Evolutionary conservation across 73 alveolate genomes (phyloP), one percentile per base, ranked within the genome.

Genomic region (Stentor roeselii): DNA sequence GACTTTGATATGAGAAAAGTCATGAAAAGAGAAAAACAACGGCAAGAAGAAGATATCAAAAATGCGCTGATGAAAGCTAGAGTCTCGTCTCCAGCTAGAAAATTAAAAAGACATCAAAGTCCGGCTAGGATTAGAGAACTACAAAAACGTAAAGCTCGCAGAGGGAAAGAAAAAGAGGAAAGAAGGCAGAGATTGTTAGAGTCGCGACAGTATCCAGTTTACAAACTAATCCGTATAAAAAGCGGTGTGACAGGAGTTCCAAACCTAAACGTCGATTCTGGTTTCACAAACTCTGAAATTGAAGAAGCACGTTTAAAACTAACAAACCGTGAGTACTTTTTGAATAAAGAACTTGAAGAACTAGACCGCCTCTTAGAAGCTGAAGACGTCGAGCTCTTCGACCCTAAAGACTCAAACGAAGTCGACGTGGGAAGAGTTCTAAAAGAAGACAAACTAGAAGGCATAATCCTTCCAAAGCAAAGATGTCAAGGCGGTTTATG

Each of bases 401-500:
- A 76, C 75, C 74, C 84, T 1, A 76, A 76, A 32, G 84, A 76
- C 74, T 37, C 60, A 0, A 30, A 34, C 32, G 84, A 76, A 41
- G 14, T 35, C 34, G 59, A 76, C 34, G 21, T 27, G 39, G 60
- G 39, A 15, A 40, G 39, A 76, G 15, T 35, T 1, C 32, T 76
- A 14, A 41, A 21, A 67, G 37, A 67, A 21, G n/a, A 67, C 42
- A 32, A 67, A n/a, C 80, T 21, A 11, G 67, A 50, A 50, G 67
- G 67, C 15, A 1, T 67, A 37, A 40, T 67, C 1, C 95, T 88
- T 36, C 98, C 98, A 3, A 61, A 84, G 83, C 83, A 92, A 14
- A 90, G 97, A 85, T 93, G 95, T 42, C 89, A 91, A 60, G 98
- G 98, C 1, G 98, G 98, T 1, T 88, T 92, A 39, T 94, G 98